Conservation (phyloP, 2,329 filamentous ascomycete species). For the Dactylonectria estremocensis region DNA sequence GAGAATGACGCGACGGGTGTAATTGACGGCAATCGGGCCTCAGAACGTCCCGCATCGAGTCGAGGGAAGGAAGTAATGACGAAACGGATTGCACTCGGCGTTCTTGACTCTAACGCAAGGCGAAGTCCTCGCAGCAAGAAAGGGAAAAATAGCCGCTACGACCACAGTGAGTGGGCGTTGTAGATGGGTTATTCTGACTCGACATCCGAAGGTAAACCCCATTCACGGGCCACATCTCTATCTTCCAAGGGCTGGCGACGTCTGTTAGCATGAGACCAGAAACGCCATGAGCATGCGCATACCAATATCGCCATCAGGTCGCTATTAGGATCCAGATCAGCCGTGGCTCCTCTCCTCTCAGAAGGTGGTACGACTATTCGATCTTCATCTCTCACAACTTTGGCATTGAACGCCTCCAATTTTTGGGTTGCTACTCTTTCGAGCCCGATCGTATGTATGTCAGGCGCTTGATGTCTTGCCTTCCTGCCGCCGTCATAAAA, state of each 20-base stretch:
- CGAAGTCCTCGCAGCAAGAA: neutral
- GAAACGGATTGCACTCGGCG: neutral
- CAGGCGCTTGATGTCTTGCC: neutral
- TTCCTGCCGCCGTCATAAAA: neutral
- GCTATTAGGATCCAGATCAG: neutral
- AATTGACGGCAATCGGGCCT: neutral
- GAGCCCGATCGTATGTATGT: neutral
- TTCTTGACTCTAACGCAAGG: neutral
- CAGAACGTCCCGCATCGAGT: too few species aligned
- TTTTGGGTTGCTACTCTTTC: constrained; percentile 1
- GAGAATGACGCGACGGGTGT: neutral
- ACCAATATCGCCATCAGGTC: neutral
- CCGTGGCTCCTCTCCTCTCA: neutral
- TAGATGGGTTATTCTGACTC: neutral
- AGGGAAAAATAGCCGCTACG: neutral
- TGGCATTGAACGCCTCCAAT: neutral
- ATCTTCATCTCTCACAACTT: neutral
- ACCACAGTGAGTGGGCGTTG: neutral
- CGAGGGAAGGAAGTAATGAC: neutral
- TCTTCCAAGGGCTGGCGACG: neutral
- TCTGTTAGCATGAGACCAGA: neutral
- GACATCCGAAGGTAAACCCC: neutral
- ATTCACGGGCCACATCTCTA: neutral
- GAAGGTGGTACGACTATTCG: neutral
- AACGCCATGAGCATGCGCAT: neutral